Evolutionary conservation across 176 grass and related monocot species (phyloP).

Genomic region (Echinochloa phyllopogon): DNA sequence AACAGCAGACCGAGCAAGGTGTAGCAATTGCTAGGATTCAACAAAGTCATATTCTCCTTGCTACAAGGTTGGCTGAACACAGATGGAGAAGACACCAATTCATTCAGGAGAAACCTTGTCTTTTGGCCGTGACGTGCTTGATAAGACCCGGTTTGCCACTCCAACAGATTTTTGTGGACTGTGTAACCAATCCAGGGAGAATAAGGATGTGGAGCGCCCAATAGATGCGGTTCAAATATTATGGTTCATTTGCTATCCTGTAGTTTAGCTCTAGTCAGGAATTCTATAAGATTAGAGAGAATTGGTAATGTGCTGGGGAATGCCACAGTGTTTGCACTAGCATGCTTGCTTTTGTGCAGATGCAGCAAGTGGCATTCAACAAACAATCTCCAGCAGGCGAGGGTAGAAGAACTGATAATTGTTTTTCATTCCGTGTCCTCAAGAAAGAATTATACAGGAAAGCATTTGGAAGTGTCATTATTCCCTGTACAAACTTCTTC

Average conservation of each 20-base stretch:
- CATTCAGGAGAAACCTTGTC: constrained; percentile 72
- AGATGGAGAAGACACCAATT: constrained; percentile 61
- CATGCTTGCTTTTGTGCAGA: constrained; percentile 65
- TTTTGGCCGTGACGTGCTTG: constrained; percentile 62
- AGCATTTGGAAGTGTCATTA: constrained; percentile 31
- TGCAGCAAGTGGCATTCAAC: constrained; percentile 57
- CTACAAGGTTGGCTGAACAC: constrained; percentile 70
- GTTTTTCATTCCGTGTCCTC: constrained; percentile 1
- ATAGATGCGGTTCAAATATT: constrained; percentile 38
- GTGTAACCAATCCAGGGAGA: constrained; percentile 46
- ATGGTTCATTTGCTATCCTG: constrained; percentile 54
- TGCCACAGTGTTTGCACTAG: constrained; percentile 60
- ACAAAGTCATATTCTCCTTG: constrained; percentile 69
- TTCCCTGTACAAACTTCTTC: no score
- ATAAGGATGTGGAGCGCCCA: constrained; percentile 20
- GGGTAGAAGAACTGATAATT: constrained; percentile 11
- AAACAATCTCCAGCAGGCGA: constrained; percentile 16
- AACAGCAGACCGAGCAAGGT: constrained; percentile 60
- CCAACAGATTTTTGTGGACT: constrained; percentile 34
- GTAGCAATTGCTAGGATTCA: constrained; percentile 65
- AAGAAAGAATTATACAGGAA: constrained; percentile 30
- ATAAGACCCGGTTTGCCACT: constrained; percentile 39
- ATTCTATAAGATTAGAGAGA: constrained; percentile 28
- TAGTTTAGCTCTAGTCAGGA: constrained; percentile 54
- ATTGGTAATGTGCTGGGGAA: constrained; percentile 61